Conservation (phyloP, 2,329 filamentous ascomycete species). For the Fusarium sp. region DNA sequence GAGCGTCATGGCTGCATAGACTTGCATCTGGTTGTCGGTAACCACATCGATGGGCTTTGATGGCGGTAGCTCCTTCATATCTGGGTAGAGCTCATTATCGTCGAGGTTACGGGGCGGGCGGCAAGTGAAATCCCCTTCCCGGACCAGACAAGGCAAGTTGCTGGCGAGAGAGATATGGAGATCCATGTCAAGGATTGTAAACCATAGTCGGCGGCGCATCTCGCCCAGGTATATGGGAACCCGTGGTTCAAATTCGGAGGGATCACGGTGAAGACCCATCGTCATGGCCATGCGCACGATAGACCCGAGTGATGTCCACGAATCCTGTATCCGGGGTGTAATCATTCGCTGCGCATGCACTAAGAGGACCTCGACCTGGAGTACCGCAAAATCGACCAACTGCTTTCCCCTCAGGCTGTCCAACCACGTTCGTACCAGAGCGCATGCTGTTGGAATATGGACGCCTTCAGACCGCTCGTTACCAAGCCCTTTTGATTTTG, state of each 20-base stretch:
- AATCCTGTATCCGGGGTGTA: constrained; percentile 61
- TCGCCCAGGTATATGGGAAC: constrained; percentile 65
- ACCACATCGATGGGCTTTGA: constrained; percentile 63
- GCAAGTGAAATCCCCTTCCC: constrained; percentile 66
- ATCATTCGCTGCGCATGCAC: constrained; percentile 66
- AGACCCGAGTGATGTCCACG: constrained; percentile 66
- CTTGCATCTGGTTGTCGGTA: constrained; percentile 66
- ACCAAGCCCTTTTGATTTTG: constrained; percentile 62
- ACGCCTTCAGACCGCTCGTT: constrained; percentile 65
- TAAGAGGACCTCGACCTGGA: constrained; percentile 67
- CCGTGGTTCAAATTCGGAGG: constrained; percentile 63
- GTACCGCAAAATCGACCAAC: constrained; percentile 62
- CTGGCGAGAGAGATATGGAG: constrained; percentile 65
- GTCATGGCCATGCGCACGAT: constrained; percentile 69
- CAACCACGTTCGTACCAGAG: constrained; percentile 66
- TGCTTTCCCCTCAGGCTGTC: constrained; percentile 64
- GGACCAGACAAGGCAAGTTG: constrained; percentile 63
- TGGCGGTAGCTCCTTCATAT: constrained; percentile 61
- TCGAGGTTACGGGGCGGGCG: constrained; percentile 65
- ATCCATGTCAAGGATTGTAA: constrained; percentile 67
- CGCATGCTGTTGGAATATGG: constrained; percentile 67
- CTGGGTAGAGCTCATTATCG: constrained; percentile 61
- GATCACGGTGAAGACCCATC: constrained; percentile 69
- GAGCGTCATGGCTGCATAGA: constrained; percentile 64
- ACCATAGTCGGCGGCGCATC: constrained; percentile 66